Percentiles rank a stretch among this genome's conserved stretches.
Evolutionary conservation across 1,284 basidiomycete genomes (phyloP).

Genomic region (Puccinia polysora): DNA sequence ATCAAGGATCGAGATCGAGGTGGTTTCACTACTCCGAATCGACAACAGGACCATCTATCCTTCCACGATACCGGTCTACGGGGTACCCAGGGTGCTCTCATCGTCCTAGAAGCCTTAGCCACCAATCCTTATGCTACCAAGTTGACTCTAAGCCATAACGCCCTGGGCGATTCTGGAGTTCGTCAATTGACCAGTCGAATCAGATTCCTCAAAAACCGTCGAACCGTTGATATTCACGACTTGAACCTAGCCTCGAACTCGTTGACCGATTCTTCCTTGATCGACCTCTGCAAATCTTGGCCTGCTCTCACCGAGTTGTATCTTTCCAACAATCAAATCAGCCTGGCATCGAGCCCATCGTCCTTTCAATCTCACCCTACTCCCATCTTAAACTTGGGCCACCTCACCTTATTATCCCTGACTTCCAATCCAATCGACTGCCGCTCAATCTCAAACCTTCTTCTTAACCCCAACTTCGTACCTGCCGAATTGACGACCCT

Average conservation of each 20-base stretch:
- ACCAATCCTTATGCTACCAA: conserved; percentile 12
- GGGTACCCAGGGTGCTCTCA: conserved; percentile 1
- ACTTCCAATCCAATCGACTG: conserved; percentile 25
- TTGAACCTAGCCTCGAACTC: conserved; percentile 24
- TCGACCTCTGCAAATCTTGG: background rate
- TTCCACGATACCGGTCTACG: conserved; percentile 28
- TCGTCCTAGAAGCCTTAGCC: conserved; percentile 2
- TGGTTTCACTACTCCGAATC: conserved; percentile 19
- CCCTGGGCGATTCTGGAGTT: conserved; percentile 9
- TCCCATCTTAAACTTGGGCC: background rate
- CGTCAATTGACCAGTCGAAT: background rate
- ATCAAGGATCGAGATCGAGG: conserved; percentile 25
- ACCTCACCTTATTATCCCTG: conserved; percentile 23
- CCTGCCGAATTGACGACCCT: conserved; percentile 15
- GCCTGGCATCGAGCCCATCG: background rate
- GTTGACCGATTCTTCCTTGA: background rate
- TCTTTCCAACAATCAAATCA: conserved; percentile 19
- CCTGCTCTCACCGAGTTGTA: background rate
- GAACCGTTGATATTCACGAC: background rate
- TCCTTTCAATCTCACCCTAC: background rate
- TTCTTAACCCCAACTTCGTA: conserved; percentile 7
- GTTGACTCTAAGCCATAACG: conserved; percentile 25
- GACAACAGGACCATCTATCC: conserved; percentile 26
- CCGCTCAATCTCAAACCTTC: background rate
- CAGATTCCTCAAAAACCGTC: background rate